Evolutionary conservation across 495 filamentous ascomycete genomes (phyloP), one percentile per base, ranked within the genome.

Genomic region (Penicillium coprophilum): DNA sequence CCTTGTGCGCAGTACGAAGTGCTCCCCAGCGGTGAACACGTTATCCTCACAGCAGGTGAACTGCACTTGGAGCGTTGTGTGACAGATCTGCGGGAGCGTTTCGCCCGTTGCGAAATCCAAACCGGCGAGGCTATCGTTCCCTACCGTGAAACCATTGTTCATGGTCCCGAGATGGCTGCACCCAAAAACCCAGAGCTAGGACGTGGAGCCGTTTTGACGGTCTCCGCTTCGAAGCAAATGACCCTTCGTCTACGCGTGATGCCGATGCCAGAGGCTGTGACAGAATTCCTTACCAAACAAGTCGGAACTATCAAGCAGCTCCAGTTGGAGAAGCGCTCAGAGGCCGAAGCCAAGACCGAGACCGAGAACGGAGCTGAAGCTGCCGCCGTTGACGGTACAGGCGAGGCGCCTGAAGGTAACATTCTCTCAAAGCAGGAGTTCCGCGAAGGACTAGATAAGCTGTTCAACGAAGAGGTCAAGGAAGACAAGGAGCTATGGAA

Each of bases 1-100:
- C 93, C 94, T 2, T 97, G 94, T 61, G 95, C 92, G 15, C 86
- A 91, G 67, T 99, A 99, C 63, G 92, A 97, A 64, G 89, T 95
- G 11, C 87, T 97, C 23, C 84, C 87, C 52, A 96, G 85, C 55
- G 94, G 94, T 49, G 94, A 99, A 71, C 95, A 99, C 74, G 93
- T 99, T 46, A 84, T 99, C 20, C 72, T 94, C 24, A 97, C 95
- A 0, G 94, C 94, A 24, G 94, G 94, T 12, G 94, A 99, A 69
- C 71, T 99, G 58, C 94, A 99, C 71, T 77, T 97, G 2, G 94
- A 99, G 69, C 83, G 94, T 39, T 99, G 94, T 66, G 66, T 99
- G 34, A 96, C 94, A 34, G 94, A 99, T 77, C 80, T 99, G 8
- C 80, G 90, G 49, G 94, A 97, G 67, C 82, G 95, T 6, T 99